Conservation (phyloP, 2,329 filamentous ascomycete species). For the Colletotrichum abscissum region DNA sequence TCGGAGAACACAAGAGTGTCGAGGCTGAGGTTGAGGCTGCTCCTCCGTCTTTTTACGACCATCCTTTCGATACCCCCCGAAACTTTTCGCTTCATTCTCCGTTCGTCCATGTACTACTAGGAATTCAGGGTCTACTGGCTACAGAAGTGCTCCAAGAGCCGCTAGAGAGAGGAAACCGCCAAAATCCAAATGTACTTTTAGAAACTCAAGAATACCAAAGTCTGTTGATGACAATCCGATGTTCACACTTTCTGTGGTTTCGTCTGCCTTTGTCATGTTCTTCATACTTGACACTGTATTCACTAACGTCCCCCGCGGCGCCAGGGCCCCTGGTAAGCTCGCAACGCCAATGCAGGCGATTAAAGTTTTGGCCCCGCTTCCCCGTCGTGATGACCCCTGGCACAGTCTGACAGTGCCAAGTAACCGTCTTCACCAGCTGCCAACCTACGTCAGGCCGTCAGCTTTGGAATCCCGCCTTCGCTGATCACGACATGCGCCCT, state of each 20-base stretch:
- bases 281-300: not conserved
- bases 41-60: conserved; percentile 4
- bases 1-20: conserved; percentile 3
- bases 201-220: not conserved
- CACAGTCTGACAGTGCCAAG: not conserved
- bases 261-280: not conserved
- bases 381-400: not conserved
- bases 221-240: not conserved
- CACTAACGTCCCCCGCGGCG: not conserved
- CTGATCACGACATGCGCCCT: conserved; percentile 21
- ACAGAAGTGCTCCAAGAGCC: not conserved
- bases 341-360: not conserved
- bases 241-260: no score
- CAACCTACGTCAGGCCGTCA: not conserved
- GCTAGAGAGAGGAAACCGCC: not conserved
- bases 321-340: conserved; percentile 3
- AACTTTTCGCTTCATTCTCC: conserved; percentile 20
- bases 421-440: not conserved
- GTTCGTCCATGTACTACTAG: conserved; percentile 29
- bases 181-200: conserved; percentile 3
- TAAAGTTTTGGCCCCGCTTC: conserved; percentile 6
- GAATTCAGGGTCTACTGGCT: conserved; percentile 1
- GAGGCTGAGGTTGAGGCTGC: conserved; percentile 5
- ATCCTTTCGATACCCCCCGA: conserved; percentile 35
- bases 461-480: not conserved